Base-by-base conservation (phyloP, 257 asterid species). In the Lantana camara region DNA sequence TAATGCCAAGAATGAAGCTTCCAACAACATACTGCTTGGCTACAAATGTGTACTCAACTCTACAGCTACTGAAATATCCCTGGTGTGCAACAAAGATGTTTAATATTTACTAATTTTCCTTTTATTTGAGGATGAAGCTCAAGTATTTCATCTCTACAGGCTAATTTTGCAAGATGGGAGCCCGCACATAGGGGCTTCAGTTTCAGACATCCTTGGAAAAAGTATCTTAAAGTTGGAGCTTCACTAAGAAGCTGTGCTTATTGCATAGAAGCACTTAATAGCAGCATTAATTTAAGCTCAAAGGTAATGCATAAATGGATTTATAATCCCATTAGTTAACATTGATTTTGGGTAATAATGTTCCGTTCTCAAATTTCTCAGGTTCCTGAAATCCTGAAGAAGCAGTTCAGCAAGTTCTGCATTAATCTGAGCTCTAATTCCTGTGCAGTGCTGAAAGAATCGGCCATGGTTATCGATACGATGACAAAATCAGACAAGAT, bases 161-260 rank as follows among this genome's bases (percentile, higher is more conserved):
- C 80, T 21, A 78, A 76, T 63, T 78, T 70, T 32, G 89, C 89
- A 6, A 68, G 76, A 70, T 82, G 94, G 94, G 94, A 85, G 75
- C 94, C 94, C 24, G 77, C 87, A 55, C 90, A 85, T 14, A 84
- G 94, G 7, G 55, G 71, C 73, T 85, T 83, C 76, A 64, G 63
- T 47, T 85, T 85, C 49, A 45, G 84, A 42, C 87, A 85, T 66
- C 94, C 94, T 17, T 85, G 94, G 94, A 74, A 65, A 63, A 77
- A 74, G 64, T 85, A 80, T 77, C 81, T 76, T 16, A 74, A 78
- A 64, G 60, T 78, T 38, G 94, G 91, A 58, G 78, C 82, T 53
- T 72, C 84, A n/a, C 76, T 77, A 50, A 78, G 96, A 45, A 72
- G 79, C 47, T 83, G 82, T 67, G 94, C 91, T 68, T 81, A 77